phyloP scores from a whole-genome alignment of 192 early-diverging fungal species.

The Gaertneriomyces semiglobifer region DNA sequence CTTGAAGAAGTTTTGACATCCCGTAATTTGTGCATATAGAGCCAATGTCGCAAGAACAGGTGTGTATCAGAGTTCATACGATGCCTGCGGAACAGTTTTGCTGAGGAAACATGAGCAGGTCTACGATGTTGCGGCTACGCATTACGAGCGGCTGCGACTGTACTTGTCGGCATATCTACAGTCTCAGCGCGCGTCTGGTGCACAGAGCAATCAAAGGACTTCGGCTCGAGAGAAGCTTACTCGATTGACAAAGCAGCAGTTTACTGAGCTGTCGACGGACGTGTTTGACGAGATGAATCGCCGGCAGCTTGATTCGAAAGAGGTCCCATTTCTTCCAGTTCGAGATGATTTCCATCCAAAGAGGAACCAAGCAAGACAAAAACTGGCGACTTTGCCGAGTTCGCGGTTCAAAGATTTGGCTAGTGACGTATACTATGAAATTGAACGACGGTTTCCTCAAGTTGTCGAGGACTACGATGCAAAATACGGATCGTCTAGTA shows the following conservation, averaged over 20 bases:
- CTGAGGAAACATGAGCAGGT: background rate
- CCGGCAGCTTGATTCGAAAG: conserved; percentile 50
- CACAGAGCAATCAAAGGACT: conserved; percentile 29
- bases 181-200: conserved; percentile 33
- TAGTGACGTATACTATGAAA: conserved; percentile 73
- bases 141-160: conserved; percentile 51
- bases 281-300: conserved; percentile 92
- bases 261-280: conserved; percentile 91
- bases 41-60: too few relatives aligned
- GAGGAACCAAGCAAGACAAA: conserved; percentile 94
- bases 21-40: too few relatives aligned
- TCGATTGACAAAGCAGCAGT: conserved; percentile 74
- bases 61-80: too few relatives aligned
- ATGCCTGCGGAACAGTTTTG: too few relatives aligned
- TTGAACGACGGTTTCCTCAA: conserved; percentile 54
- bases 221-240: conserved; percentile 68
- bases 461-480: conserved; percentile 29
- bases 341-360: conserved; percentile 89
- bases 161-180: conserved; percentile 50
- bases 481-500: conserved; percentile 18
- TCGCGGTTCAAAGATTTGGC: conserved; percentile 89
- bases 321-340: conserved; percentile 76
- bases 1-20: too few relatives aligned
- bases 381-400: conserved; percentile 86
- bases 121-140: conserved; percentile 44